phyloP scores from a whole-genome alignment of 2,329 filamentous ascomycete genomes.

The Coniochaeta prunicola region DNA sequence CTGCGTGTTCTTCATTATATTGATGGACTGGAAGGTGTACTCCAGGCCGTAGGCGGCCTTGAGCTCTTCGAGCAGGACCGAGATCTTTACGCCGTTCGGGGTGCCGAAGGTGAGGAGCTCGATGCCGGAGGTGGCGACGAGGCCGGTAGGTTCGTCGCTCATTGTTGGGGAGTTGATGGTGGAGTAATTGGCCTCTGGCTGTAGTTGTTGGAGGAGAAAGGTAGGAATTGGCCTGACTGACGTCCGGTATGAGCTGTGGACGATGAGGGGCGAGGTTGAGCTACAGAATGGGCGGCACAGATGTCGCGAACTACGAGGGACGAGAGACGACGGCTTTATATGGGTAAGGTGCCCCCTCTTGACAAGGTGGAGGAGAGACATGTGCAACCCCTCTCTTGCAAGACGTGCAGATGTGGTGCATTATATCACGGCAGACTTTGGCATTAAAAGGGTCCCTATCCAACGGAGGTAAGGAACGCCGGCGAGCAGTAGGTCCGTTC shows the following conservation, averaged over 20 bases:
- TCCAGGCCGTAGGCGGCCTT: conserved; percentile 53
- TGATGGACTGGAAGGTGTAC: conserved; percentile 51
- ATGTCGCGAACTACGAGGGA: neutral
- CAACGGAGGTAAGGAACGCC: too few species aligned
- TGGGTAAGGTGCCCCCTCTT: neutral
- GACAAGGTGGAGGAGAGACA: neutral
- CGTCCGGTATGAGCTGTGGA: conserved; percentile 9
- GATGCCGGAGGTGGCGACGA: conserved; percentile 56
- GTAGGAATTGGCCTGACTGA: conserved; percentile 15
- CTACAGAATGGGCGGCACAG: neutral
- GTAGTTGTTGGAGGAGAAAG: neutral
- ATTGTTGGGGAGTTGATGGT: neutral
- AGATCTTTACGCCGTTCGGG: conserved; percentile 49
- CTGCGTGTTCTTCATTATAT: conserved; percentile 56
- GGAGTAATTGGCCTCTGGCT: neutral
- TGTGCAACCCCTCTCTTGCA: neutral
- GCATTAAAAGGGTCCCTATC: too few species aligned
- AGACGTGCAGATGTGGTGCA: neutral
- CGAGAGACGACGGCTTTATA: neutral
- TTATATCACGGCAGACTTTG: too few species aligned
- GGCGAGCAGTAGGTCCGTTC: too few species aligned
- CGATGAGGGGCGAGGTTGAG: neutral
- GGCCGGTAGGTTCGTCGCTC: conserved; percentile 36
- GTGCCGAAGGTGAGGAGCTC: conserved; percentile 54
- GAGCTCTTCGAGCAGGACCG: conserved; percentile 58